Percentiles rank a stretch among this genome's conserved stretches.
Conservation (phyloP, 176 grass and related monocot species). For the Avena sativa region DNA sequence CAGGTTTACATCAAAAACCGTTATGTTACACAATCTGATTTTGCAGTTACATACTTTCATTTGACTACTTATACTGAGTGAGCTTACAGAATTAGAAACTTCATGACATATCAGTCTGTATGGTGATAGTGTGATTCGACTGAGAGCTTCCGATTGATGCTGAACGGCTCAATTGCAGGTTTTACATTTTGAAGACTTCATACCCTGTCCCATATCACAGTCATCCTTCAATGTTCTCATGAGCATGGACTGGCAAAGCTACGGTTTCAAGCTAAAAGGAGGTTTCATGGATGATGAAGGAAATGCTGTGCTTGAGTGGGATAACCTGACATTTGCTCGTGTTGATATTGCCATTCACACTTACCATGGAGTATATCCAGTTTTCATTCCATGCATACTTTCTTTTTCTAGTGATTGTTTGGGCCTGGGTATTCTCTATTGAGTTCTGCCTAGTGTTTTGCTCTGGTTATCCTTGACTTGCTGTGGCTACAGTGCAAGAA, state of each 20-base stretch:
- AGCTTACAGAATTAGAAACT: conserved; percentile 12
- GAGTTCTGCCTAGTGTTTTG: background rate
- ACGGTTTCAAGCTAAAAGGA: conserved; percentile 69
- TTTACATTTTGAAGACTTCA: conserved; percentile 66
- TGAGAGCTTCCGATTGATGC: background rate
- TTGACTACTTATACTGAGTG: background rate
- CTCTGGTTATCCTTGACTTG: conserved; percentile 44
- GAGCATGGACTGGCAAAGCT: conserved; percentile 67
- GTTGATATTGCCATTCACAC: conserved; percentile 71
- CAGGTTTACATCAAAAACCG: conserved; percentile 52
- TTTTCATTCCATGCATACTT: conserved; percentile 36
- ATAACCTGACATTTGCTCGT: conserved; percentile 60
- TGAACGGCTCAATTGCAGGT: conserved; percentile 50
- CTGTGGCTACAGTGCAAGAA: conserved; percentile 34
- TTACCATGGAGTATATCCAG: conserved; percentile 65
- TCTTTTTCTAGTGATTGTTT: conserved; percentile 25
- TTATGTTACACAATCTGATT: conserved; percentile 25
- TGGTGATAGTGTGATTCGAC: conserved; percentile 18
- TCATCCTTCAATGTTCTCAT: conserved; percentile 57
- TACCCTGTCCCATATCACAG: conserved; percentile 57
- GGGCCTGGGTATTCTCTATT: background rate
- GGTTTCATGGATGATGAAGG: conserved; percentile 57
- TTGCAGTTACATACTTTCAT: conserved; percentile 11
- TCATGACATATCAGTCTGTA: background rate
- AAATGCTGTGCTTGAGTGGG: conserved; percentile 72